phyloP scores from a whole-genome alignment of 2,329 filamentous ascomycete genomes.

The Trichoderma lentiforme region DNA sequence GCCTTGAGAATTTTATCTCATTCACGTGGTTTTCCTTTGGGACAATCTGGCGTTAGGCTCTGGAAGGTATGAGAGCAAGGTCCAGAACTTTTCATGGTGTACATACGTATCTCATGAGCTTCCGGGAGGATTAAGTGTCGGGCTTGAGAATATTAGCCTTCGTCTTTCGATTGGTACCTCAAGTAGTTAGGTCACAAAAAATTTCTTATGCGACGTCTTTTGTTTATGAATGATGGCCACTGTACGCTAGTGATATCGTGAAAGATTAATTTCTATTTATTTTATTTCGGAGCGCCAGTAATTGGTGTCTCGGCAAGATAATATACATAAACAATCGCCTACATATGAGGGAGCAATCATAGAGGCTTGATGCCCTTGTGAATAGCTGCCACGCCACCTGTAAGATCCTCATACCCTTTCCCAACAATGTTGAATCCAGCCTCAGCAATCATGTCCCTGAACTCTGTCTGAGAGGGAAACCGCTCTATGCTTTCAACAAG shows the following conservation, averaged over 20 bases:
- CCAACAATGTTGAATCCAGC: constrained; percentile 85
- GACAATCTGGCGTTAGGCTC: constrained; percentile 22
- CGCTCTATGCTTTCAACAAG: constrained; percentile 95
- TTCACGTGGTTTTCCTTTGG: constrained; percentile 18
- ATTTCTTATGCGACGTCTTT: neutral
- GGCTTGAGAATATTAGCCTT: constrained; percentile 30
- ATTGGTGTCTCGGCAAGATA: neutral
- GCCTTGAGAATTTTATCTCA: constrained; percentile 3
- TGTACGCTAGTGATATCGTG: neutral
- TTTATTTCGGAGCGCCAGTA: neutral
- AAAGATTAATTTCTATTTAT: neutral
- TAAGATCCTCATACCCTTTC: constrained; percentile 83
- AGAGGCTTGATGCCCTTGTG: constrained; percentile 91
- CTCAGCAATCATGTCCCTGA: constrained; percentile 74
- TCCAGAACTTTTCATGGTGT: constrained; percentile 19
- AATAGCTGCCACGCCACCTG: constrained; percentile 88
- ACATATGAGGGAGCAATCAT: constrained; percentile 19
- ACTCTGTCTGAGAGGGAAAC: constrained; percentile 84
- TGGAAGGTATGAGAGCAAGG: constrained; percentile 22
- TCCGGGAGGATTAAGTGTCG: constrained; percentile 28
- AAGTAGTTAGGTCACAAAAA: constrained; percentile 24
- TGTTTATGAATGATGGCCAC: neutral
- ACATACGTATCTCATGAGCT: constrained; percentile 38
- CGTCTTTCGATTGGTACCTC: constrained; percentile 32
- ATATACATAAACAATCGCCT: neutral